Percentiles rank a stretch among this genome's conserved stretches.
Evolutionary conservation across 768 basidiomycete genomes (phyloP).

Genomic region (Boletus speciosus): DNA sequence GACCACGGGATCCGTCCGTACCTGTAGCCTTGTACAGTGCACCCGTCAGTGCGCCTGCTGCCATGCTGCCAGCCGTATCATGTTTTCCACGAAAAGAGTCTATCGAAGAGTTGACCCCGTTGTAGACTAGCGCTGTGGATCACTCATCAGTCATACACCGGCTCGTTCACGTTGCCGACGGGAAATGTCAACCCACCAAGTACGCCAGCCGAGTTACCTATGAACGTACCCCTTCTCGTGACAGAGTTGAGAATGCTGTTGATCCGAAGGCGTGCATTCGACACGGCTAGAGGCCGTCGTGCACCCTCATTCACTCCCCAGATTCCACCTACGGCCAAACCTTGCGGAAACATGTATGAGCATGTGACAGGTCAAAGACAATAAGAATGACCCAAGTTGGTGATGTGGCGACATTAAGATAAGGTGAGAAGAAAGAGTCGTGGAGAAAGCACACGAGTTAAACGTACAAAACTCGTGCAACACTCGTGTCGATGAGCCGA

Average conservation of each 20-base stretch:
- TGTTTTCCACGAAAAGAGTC: constrained; percentile 88
- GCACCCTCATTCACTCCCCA: constrained; percentile 98
- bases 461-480: constrained; percentile 45
- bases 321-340: constrained; percentile 88
- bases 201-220: constrained; percentile 97
- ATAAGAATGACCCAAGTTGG: constrained; percentile 69
- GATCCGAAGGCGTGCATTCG: constrained; percentile 84
- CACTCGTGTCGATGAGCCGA: constrained; percentile 47
- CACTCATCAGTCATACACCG: constrained; percentile 36
- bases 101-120: constrained; percentile 92
- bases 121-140: constrained; percentile 85
- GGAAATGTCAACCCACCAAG: constrained; percentile 66
- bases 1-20: constrained; percentile 42
- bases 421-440: constrained; percentile 59
- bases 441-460: constrained; percentile 44
- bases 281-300: constrained; percentile 79
- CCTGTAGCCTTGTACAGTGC: constrained; percentile 92
- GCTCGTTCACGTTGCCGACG: constrained; percentile 24
- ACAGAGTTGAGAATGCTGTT: constrained; percentile 97
- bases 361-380: constrained; percentile 80
- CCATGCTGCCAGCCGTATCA: constrained; percentile 88
- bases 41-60: constrained; percentile 87
- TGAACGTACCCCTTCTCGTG: constrained; percentile 94
- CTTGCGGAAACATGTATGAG: constrained; percentile 62
- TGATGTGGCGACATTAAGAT: constrained; percentile 53